Evolutionary conservation across 148 eudicot species (phyloP), one percentile per base, ranked within the genome.

Genomic region (Persicaria maculosa): DNA sequence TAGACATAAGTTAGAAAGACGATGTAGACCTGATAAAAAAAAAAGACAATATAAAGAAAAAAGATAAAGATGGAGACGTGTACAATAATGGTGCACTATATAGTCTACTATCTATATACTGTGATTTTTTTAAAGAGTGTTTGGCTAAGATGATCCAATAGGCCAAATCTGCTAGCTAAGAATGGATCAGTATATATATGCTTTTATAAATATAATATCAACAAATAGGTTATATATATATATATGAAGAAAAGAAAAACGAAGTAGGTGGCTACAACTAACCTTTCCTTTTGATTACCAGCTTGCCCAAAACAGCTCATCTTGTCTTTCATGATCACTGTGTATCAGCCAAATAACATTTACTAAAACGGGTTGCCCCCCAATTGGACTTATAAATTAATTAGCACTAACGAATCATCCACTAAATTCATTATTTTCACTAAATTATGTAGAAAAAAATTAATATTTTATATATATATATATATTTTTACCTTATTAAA

Each of bases 151-250:
- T 58, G 36, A 58, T 40, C 69, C 46, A 64, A 64, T 4, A 64
- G 36, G 69, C 45, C 69, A 64, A 64, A 64, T 64, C 1, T 40
- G 69, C 69, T 64, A 64, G 46, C 45, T 64, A 64, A 64, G 69
- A 40, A 64, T 7, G n/a, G 17, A 64, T 59, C 67, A 59, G 36
- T 20, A 59, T 20, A 59, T 20, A 9, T 52, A 25, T 25, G 9
- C 25, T 59, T 22, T 20, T 59, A 59, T 19, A 20, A 17, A 19
- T 1, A 57, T 17, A 5, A 7, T 6, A 6, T 1, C 6, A 19
- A 57, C 1, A 17, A 57, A 57, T 9, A 22, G 25, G 1, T 31
- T 31, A 22, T 22, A 52, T 52, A 52, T n/a, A n/a, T n/a, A n/a
- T n/a, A n/a, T n/a, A 52, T 11, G 16, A 6, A 31, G 40, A 31